These are phyloP conservation scores for Coprinopsis sp. DNA, from an alignment of 768 basidiomycete genomes.

Conservation along the genomic window DNA sequence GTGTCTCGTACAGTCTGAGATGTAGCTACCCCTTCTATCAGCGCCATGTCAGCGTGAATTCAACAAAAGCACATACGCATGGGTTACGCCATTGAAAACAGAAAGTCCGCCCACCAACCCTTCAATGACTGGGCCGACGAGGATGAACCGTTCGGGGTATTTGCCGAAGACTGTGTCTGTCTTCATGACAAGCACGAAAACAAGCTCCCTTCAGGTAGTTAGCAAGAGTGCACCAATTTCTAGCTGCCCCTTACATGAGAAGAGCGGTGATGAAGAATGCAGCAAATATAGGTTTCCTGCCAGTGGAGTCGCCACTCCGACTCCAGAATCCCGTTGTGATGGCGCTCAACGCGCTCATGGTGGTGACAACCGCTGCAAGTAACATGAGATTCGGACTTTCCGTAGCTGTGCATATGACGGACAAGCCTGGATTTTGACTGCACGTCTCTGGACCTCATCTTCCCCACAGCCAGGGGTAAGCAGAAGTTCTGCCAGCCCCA, in stretches of 20 bases:
- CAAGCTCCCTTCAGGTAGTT: constrained; percentile 54
- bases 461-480: constrained; percentile 27
- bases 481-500: constrained; percentile 15
- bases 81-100: constrained; percentile 60
- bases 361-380: constrained; percentile 71
- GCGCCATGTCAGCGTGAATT: constrained; percentile 22
- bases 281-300: constrained; percentile 71
- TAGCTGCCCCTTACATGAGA: constrained; percentile 51
- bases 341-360: constrained; percentile 75
- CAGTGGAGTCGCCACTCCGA: constrained; percentile 67
- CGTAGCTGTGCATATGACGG: constrained; percentile 9
- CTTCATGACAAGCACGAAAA: constrained; percentile 75
- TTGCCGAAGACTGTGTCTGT: constrained; percentile 39
- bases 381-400: too few relatives aligned
- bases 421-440: constrained; percentile 70
- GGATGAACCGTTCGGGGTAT: constrained; percentile 67
- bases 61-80: too few relatives aligned
- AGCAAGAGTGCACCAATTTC: constrained; percentile 1
- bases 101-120: constrained; percentile 72
- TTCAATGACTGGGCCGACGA: constrained; percentile 75
- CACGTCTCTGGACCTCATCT: constrained; percentile 60
- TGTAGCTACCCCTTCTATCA: constrained; percentile 35
- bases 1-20: constrained; percentile 48
- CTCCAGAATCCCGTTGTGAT: constrained; percentile 89
- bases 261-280: constrained; percentile 65